Conservation (phyloP, 2,329 filamentous ascomycete genomes). For the Stagonosporopsis chrysanthemi region DNA sequence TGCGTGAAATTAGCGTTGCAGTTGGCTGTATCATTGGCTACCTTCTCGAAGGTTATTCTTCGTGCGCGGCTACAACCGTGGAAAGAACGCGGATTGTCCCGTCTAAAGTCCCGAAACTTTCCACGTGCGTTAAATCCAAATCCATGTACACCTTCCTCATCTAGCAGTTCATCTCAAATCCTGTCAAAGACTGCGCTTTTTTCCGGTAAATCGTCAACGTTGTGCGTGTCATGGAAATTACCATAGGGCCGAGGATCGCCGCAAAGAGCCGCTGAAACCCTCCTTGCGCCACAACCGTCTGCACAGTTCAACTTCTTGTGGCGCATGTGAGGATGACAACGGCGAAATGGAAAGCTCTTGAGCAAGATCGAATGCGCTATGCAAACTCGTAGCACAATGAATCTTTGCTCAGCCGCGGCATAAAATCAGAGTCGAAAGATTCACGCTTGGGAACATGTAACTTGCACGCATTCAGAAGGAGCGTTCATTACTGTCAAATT, state of each 20-base stretch:
- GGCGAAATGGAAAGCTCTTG: too few species aligned
- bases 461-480: too few species aligned
- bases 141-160: not conserved
- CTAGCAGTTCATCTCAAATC: not conserved
- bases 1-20: too few species aligned
- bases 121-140: not conserved
- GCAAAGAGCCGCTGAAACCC: constrained; percentile 14
- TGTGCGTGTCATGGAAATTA: not conserved
- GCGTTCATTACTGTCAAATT: too few species aligned
- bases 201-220: constrained; percentile 13
- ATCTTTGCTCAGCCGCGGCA: too few species aligned
- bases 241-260: constrained; percentile 12
- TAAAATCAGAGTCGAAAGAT: too few species aligned
- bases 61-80: not conserved
- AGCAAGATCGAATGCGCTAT: too few species aligned
- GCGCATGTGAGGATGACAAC: not conserved
- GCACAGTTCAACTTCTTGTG: not conserved
- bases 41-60: not conserved
- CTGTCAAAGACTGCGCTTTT: constrained; percentile 16
- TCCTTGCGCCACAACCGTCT: constrained; percentile 1
- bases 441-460: too few species aligned
- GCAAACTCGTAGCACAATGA: too few species aligned
- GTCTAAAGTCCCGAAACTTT: not conserved
- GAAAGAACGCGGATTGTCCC: not conserved
- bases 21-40: too few species aligned